These are phyloP conservation scores for Pseudocercospora crystallina DNA, from an alignment of 2,329 filamentous ascomycete genomes.

Conservation along the genomic window DNA sequence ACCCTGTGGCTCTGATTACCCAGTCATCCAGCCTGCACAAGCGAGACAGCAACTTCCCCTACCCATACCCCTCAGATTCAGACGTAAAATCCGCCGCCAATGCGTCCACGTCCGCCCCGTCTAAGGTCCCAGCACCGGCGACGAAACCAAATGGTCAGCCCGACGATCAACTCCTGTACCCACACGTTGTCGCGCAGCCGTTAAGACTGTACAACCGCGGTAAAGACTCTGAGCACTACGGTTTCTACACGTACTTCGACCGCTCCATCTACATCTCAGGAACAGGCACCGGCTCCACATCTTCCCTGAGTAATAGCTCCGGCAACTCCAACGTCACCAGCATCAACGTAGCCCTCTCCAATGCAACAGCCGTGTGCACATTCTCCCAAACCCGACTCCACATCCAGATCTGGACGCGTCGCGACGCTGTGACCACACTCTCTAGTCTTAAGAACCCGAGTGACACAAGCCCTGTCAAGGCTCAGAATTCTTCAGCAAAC, in stretches of 20 bases:
- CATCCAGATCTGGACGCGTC: constrained; percentile 62
- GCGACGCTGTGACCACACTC: constrained; percentile 19
- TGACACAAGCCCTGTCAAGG: constrained; percentile 21
- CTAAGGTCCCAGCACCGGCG: constrained; percentile 63
- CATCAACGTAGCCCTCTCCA: constrained; percentile 18
- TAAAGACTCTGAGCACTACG: constrained; percentile 79
- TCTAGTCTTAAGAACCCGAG: neutral
- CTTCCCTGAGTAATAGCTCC: constrained; percentile 40
- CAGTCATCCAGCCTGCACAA: constrained; percentile 20
- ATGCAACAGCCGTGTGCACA: constrained; percentile 41
- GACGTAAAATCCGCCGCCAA: constrained; percentile 6
- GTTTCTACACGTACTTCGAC: constrained; percentile 90
- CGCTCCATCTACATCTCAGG: constrained; percentile 79
- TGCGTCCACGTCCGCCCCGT: constrained; percentile 48
- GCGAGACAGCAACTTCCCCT: constrained; percentile 21
- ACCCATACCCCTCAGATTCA: constrained; percentile 26
- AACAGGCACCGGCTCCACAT: constrained; percentile 12
- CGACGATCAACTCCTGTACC: constrained; percentile 69
- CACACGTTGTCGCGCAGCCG: constrained; percentile 68
- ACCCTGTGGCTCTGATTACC: constrained; percentile 36
- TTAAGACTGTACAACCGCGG: constrained; percentile 83
- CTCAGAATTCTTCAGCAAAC: constrained; percentile 41
- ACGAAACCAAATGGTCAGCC: constrained; percentile 69
- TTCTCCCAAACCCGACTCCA: constrained; percentile 62
- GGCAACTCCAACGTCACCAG: constrained; percentile 23